phyloP scores from a whole-genome alignment of 352 stramenopile genomes.

The Pythium plurisporium region DNA sequence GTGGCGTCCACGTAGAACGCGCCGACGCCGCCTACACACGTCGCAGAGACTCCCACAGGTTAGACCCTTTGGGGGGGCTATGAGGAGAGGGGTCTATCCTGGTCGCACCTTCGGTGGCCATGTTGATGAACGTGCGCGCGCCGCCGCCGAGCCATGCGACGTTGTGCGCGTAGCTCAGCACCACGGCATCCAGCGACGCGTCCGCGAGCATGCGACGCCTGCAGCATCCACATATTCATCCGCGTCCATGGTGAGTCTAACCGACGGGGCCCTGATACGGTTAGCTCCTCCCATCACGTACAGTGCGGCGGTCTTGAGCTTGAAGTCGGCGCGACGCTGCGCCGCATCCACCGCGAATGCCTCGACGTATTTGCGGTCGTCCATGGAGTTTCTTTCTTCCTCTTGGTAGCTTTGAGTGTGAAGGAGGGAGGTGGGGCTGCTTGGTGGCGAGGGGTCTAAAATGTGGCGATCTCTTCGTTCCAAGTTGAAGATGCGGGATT shows the following conservation, averaged over 20 bases:
- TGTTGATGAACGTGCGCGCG: conserved; percentile 62
- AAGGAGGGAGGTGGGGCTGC: not conserved
- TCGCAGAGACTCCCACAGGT: not conserved
- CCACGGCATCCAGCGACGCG: conserved; percentile 36
- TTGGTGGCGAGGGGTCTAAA: not conserved
- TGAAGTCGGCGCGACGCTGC: conserved; percentile 44
- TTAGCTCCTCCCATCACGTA: too few species aligned
- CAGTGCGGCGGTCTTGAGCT: conserved; percentile 39
- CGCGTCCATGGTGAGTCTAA: too few species aligned
- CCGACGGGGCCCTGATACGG: too few species aligned
- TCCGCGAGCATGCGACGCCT: conserved; percentile 45
- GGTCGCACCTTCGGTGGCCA: conserved; percentile 45
- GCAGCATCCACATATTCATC: not conserved
- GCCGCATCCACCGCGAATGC: conserved; percentile 40
- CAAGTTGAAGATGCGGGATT: too few species aligned
- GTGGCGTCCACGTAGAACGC: conserved; percentile 57
- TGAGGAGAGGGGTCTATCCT: not conserved
- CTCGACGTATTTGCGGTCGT: conserved; percentile 55
- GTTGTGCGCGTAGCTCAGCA: conserved; percentile 58
- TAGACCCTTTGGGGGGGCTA: not conserved
- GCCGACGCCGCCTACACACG: conserved; percentile 38
- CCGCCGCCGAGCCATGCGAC: conserved; percentile 66
- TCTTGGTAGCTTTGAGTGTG: not conserved
- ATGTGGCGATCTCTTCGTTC: too few species aligned
- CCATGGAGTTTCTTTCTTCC: conserved; percentile 24